Percentiles rank a stretch among this genome's conserved stretches.
Evolutionary conservation across 2,329 filamentous ascomycete genomes (phyloP).

Genomic region (Aquanectria penicillioides): DNA sequence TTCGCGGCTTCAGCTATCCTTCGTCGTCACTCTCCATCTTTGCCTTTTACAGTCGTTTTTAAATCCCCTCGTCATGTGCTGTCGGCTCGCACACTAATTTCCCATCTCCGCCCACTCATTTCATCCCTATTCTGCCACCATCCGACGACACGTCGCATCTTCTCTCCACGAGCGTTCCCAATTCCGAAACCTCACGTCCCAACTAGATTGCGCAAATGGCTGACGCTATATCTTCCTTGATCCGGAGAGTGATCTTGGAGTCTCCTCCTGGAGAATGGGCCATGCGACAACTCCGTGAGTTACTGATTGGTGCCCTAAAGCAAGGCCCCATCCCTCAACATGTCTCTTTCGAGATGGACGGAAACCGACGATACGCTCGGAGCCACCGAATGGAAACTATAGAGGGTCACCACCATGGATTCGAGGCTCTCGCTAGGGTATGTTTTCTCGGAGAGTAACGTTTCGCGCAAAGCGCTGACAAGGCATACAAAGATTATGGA

Average conservation of each 20-base stretch:
- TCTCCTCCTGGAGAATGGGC: constrained; percentile 94
- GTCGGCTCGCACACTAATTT: background rate
- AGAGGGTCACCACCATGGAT: constrained; percentile 94
- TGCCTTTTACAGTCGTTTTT: constrained; percentile 27
- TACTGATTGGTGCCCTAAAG: constrained; percentile 87
- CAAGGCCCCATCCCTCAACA: constrained; percentile 94
- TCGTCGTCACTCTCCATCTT: constrained; percentile 36
- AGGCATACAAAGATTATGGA: constrained; percentile 78
- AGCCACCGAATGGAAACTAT: constrained; percentile 94
- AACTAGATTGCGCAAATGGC: constrained; percentile 54
- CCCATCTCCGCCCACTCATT: constrained; percentile 8
- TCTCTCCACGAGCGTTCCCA: constrained; percentile 14
- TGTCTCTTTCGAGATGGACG: constrained; percentile 99
- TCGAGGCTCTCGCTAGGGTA: constrained; percentile 91
- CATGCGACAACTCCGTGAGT: constrained; percentile 80
- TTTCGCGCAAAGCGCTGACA: constrained; percentile 12
- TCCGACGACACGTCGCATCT: constrained; percentile 29
- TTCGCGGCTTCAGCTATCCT: constrained; percentile 40
- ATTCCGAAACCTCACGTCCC: constrained; percentile 10
- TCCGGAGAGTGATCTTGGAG: constrained; percentile 77
- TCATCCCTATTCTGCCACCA: constrained; percentile 6
- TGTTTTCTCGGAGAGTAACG: constrained; percentile 55
- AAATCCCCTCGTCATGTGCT: constrained; percentile 21
- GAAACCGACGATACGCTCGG: constrained; percentile 91
- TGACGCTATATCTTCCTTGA: constrained; percentile 60